Evolutionary conservation across 345 rosid species (phyloP).

Genomic region (Euphorbia pulcherrima): DNA sequence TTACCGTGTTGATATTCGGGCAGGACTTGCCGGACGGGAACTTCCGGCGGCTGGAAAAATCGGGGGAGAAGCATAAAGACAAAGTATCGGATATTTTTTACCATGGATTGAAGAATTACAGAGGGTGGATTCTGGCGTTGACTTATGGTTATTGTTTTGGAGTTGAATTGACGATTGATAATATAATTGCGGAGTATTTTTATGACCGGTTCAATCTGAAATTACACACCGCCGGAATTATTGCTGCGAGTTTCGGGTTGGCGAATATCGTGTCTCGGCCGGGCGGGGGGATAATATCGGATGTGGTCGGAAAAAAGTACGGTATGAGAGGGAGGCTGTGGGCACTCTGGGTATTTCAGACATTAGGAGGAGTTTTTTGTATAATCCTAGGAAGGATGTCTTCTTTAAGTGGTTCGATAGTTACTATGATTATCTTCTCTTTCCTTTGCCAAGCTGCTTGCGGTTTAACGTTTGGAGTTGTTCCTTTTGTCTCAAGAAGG

Average conservation of each 20-base stretch:
- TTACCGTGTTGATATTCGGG: constrained; percentile 62
- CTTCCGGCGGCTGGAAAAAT: constrained; percentile 48
- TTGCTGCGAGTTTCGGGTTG: constrained; percentile 80
- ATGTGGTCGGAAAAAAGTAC: constrained; percentile 47
- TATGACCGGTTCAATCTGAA: constrained; percentile 72
- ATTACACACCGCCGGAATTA: constrained; percentile 75
- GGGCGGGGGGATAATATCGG: constrained; percentile 69
- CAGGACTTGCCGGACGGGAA: constrained; percentile 86
- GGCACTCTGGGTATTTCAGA: constrained; percentile 75
- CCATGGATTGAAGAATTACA: constrained; percentile 57
- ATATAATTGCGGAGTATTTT: constrained; percentile 80
- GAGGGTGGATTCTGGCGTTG: constrained; percentile 82
- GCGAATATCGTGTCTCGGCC: constrained; percentile 83
- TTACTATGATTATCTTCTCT: constrained; percentile 67
- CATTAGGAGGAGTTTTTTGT: constrained; percentile 66
- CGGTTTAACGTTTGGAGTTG: constrained; percentile 84
- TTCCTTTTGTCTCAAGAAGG: constrained; percentile 69
- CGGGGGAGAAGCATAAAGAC: constrained; percentile 66
- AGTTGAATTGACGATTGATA: constrained; percentile 77
- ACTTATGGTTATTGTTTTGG: constrained; percentile 95
- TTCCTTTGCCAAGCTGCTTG: constrained; percentile 83
- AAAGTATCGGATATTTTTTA: constrained; percentile 42
- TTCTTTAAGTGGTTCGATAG: constrained; percentile 47
- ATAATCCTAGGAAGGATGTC: constrained; percentile 45
- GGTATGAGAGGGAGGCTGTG: constrained; percentile 93